phyloP scores from a whole-genome alignment of 371 early-diverging fungal species.

The Apophysomyces elegans region DNA sequence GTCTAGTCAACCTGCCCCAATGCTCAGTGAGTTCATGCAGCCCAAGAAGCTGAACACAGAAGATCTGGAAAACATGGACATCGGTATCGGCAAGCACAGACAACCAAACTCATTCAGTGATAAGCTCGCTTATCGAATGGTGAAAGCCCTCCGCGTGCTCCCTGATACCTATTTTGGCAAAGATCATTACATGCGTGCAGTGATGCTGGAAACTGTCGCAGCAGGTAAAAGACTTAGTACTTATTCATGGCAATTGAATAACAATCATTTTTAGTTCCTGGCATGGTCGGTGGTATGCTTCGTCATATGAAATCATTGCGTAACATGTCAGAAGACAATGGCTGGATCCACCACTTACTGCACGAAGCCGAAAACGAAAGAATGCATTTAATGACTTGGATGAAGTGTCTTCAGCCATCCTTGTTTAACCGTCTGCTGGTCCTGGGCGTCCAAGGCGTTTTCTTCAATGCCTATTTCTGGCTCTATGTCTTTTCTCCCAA shows the following conservation, averaged over 20 bases:
- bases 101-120: constrained; percentile 65
- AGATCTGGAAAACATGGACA: constrained; percentile 67
- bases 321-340: constrained; percentile 82
- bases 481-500: constrained; percentile 84
- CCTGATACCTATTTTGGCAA: constrained; percentile 82
- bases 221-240: constrained; percentile 43
- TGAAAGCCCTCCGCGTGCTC: constrained; percentile 71
- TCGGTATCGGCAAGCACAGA: constrained; percentile 66
- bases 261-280: constrained; percentile 68
- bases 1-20: constrained; percentile 62
- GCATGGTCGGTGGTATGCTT: constrained; percentile 90
- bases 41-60: constrained; percentile 54
- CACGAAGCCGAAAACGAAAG: constrained; percentile 88
- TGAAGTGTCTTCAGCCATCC: constrained; percentile 76
- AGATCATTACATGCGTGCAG: constrained; percentile 82
- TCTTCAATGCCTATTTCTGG: constrained; percentile 88
- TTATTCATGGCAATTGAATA: background rate
- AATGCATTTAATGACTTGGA: constrained; percentile 91
- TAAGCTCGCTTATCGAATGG: constrained; percentile 66
- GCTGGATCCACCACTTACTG: constrained; percentile 85
- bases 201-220: constrained; percentile 87
- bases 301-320: constrained; percentile 88
- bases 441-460: constrained; percentile 82
- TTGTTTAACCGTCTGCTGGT: constrained; percentile 66
- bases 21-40: constrained; percentile 70